Evolutionary conservation across 768 basidiomycete species (phyloP).

Genomic region (Rickenella mellea): DNA sequence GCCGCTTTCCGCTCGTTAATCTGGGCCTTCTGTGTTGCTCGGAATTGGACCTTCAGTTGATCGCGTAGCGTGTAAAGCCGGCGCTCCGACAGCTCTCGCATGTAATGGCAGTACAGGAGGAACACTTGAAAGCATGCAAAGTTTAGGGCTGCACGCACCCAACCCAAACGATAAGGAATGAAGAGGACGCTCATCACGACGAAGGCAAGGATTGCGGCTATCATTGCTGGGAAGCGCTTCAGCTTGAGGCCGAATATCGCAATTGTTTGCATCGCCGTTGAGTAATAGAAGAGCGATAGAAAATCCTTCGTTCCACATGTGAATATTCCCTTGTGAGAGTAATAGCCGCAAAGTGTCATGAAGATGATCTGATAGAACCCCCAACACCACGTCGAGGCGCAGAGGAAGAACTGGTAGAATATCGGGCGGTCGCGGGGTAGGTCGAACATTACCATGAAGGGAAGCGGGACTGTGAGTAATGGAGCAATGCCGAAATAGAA

Average conservation of each 20-base stretch:
- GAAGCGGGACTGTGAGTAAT: constrained; percentile 48
- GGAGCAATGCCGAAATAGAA: constrained; percentile 58
- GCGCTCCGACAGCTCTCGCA: constrained; percentile 28
- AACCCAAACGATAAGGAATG: constrained; percentile 27
- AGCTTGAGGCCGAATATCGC: constrained; percentile 63
- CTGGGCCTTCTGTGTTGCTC: constrained; percentile 52
- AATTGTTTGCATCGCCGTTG: constrained; percentile 44
- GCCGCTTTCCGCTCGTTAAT: constrained; percentile 57
- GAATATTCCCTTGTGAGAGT: constrained; percentile 21
- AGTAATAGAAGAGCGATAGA: constrained; percentile 38
- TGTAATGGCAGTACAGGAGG: constrained; percentile 7
- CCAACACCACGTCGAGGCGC: constrained; percentile 58
- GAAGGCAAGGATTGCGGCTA: constrained; percentile 50
- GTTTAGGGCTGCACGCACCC: constrained; percentile 16
- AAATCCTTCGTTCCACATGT: constrained; percentile 41
- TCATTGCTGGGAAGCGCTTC: constrained; percentile 54
- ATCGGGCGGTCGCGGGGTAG: constrained; percentile 53
- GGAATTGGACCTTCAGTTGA: constrained; percentile 45
- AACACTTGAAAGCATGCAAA: constrained; percentile 3
- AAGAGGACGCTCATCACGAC: constrained; percentile 31
- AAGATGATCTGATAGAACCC: constrained; percentile 50
- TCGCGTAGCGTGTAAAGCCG: constrained; percentile 40
- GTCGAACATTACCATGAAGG: constrained; percentile 60
- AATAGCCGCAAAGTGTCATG: constrained; percentile 37
- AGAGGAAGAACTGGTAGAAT: constrained; percentile 54